A percentile compares a stretch with the other conserved stretches of the same genome.
phyloP scores from a whole-genome alignment of 1,284 basidiomycete genomes.

The Waitea zeae region DNA sequence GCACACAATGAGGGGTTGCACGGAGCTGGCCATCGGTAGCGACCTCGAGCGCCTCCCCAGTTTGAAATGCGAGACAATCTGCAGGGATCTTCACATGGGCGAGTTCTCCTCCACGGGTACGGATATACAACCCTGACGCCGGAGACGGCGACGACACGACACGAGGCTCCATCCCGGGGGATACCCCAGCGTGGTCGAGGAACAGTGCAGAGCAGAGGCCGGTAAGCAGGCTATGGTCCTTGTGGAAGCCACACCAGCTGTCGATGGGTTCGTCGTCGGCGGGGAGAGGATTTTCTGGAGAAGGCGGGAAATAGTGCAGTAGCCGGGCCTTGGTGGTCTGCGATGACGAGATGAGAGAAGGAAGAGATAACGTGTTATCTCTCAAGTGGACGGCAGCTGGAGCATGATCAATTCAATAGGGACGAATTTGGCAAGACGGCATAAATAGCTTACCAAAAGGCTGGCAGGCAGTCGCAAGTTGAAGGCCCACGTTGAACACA shows the following conservation, averaged over 20 bases:
- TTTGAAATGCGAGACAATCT: slow-evolving; percentile 80
- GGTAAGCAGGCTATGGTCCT: slow-evolving; percentile 79
- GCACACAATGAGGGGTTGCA: slow-evolving; percentile 86
- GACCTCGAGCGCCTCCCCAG: slow-evolving; percentile 80
- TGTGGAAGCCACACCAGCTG: slow-evolving; percentile 70
- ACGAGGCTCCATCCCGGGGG: slow-evolving; percentile 25
- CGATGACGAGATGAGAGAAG: slow-evolving; percentile 41
- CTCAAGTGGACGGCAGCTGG: slow-evolving; percentile 29
- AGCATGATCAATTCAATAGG: slow-evolving; percentile 3
- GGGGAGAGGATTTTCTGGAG: slow-evolving; percentile 18
- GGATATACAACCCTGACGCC: slow-evolving; percentile 77
- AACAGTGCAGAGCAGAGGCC: slow-evolving; percentile 86
- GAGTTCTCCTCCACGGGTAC: slow-evolving; percentile 56
- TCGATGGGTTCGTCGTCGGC: slow-evolving; percentile 49
- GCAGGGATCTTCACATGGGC: slow-evolving; percentile 73
- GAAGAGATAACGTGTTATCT: slow-evolving; percentile 45
- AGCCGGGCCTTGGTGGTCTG: slow-evolving; percentile 73
- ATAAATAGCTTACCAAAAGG: slow-evolving; percentile 55
- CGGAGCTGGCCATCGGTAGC: slow-evolving; percentile 61
- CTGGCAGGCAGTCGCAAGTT: slow-evolving; percentile 74
- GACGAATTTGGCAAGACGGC: background rate
- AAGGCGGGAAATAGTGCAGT: slow-evolving; percentile 78
- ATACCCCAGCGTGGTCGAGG: slow-evolving; percentile 24
- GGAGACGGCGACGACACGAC: slow-evolving; percentile 52
- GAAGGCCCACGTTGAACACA: slow-evolving; percentile 63